Evolutionary conservation across 1,284 basidiomycete species (phyloP), one percentile per base, ranked within the genome.

Genomic region (Sporisorium sorghi): DNA sequence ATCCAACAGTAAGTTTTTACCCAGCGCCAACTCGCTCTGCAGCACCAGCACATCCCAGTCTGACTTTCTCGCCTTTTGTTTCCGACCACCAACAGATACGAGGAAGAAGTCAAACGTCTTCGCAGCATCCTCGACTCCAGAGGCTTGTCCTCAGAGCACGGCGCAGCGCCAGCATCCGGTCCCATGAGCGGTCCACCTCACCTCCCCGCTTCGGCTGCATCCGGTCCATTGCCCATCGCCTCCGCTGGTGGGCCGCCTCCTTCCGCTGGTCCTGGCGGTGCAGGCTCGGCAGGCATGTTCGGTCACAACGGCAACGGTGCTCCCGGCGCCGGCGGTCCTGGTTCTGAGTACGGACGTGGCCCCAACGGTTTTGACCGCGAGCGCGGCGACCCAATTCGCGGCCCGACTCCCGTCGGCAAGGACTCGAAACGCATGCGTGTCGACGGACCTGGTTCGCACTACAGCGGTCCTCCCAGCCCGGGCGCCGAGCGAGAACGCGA

Each of bases 71-170:
- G 14, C 49, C 32, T n/a, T n/a, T n/a, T n/a, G n/a, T n/a, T 26
- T 2, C 11, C 35, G 5, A 46, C 8, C 32, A 42, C 12, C 44
- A 42, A 55, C 74, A 87, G 86, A 32, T 92, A 91, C 79, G 91
- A 93, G 78, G 89, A 90, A 12, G 92, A 93, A 74, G 87, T 92
- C 58, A 86, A 87, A 12, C 87, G 90, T 33, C 87, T 93, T 14
- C 88, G 90, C 26, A 85, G 87, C 14, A 90, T 92, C 76, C 86
- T 92, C 43, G 89, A 90, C 58, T 68, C 66, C 21, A 59, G 80
- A 66, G 74, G 79, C 42, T 48, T 73, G 26, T 67, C 76, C 24
- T 42, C 68, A 19, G 73, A 79, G 51, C 79, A 68, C 52, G 72
- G 70, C 48, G 71, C 64, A n/a, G 52, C 63, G 11, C 60, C 58